Conservation (phyloP, 2,329 filamentous ascomycete species). For the Tricladium varicosporioides region DNA sequence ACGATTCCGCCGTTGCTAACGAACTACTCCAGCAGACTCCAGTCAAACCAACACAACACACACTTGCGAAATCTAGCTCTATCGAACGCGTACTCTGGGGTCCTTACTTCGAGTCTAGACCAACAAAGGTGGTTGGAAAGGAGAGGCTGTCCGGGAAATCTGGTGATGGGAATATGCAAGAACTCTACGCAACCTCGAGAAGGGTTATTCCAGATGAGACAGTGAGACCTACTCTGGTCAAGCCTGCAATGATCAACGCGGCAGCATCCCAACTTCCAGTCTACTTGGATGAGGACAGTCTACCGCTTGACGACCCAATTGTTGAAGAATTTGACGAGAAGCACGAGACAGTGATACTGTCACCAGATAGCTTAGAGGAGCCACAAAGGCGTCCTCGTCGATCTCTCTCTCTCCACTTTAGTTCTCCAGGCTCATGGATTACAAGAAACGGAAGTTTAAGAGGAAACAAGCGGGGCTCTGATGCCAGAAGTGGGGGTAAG, state of each 20-base stretch:
- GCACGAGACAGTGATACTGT: conserved; percentile 23
- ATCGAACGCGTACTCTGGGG: conserved; percentile 29
- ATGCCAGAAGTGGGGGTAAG: conserved; percentile 42
- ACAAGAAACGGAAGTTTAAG: conserved; percentile 55
- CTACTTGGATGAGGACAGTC: conserved; percentile 27
- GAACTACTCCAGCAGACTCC: conserved; percentile 16
- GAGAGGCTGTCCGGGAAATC: conserved; percentile 27
- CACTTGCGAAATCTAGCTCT: conserved; percentile 18
- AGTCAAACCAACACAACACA: conserved; percentile 15
- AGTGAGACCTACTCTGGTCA: conserved; percentile 31
- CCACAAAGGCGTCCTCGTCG: conserved; percentile 47
- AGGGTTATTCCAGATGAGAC: conserved; percentile 30
- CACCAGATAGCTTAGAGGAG: conserved; percentile 32
- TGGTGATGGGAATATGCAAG: conserved; percentile 25
- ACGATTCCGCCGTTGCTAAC: conserved; percentile 23
- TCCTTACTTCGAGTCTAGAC: conserved; percentile 33
- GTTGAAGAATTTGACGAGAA: conserved; percentile 21
- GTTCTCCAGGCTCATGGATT: conserved; percentile 56
- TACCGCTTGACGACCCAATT: conserved; percentile 23
- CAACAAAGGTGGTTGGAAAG: conserved; percentile 30
- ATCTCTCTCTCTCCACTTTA: conserved; percentile 60
- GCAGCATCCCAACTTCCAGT: conserved; percentile 9
- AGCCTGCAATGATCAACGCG: conserved; percentile 28
- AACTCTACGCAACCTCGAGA: conserved; percentile 28
- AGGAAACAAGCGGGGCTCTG: conserved; percentile 50